These are phyloP conservation scores for Pseudogymnoascus pannorum DNA, from an alignment of 2,329 filamentous ascomycete genomes.

Conservation along the genomic window DNA sequence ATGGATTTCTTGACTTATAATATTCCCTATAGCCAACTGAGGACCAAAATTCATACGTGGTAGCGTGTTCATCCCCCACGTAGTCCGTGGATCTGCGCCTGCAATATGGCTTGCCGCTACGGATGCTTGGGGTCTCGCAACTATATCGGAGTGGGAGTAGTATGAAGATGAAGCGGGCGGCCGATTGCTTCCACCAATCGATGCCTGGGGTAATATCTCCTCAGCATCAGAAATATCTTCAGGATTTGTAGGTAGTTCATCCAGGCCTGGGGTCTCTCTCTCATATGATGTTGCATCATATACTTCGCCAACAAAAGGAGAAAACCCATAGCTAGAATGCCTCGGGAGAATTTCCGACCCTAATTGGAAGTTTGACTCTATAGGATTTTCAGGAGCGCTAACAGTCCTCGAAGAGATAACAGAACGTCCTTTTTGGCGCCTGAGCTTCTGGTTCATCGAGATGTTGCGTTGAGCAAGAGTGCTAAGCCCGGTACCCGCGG, in stretches of 20 bases:
- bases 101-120: neutral
- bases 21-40: neutral
- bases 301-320: neutral
- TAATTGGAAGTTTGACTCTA: neutral
- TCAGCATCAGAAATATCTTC: neutral
- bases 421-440: neutral
- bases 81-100: neutral
- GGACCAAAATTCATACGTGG: conserved; percentile 1
- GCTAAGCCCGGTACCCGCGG: neutral
- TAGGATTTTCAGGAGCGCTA: neutral
- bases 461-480: conserved; percentile 1
- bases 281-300: conserved; percentile 8
- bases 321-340: neutral
- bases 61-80: neutral
- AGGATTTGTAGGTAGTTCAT: neutral
- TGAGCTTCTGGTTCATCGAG: neutral
- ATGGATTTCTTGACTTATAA: neutral
- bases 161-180: neutral
- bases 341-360: neutral
- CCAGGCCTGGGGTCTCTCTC: conserved; percentile 6
- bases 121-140: neutral
- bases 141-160: neutral
- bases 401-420: neutral
- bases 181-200: neutral
- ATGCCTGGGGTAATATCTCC: neutral